A percentile compares a stretch with the other conserved stretches of the same genome.
These are phyloP conservation scores for Babesia divergens DNA, from an alignment of 169 alveolate genomes.

Conservation along the genomic window DNA sequence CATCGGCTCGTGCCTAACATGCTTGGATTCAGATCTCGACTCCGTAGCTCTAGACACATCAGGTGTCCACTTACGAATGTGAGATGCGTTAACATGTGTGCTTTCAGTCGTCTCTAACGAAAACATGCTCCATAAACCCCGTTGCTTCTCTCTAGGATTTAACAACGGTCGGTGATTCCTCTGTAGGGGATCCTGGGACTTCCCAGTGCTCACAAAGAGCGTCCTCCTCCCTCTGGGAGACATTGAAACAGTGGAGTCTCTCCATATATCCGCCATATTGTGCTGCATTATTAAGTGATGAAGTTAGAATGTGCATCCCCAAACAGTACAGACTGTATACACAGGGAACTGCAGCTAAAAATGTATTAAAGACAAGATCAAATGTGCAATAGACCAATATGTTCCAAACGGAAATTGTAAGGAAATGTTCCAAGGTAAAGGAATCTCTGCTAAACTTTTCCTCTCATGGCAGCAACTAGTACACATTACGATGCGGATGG, in stretches of 20 bases:
- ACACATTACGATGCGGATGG: constrained; percentile 9
- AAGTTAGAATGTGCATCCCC: background rate
- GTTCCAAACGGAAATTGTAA: too few relatives aligned
- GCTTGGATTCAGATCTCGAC: too few relatives aligned
- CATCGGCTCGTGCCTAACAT: background rate
- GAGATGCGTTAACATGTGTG: too few relatives aligned
- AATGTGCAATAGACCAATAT: too few relatives aligned
- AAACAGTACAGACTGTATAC: background rate
- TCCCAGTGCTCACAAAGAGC: background rate
- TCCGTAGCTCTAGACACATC: too few relatives aligned
- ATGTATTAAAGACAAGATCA: too few relatives aligned
- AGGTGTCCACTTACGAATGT: too few relatives aligned
- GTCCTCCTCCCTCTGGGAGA: background rate
- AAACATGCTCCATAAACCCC: constrained; percentile 1
- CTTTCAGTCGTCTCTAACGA: background rate
- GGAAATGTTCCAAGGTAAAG: too few relatives aligned
- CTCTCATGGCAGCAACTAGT: constrained; percentile 11
- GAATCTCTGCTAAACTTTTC: too few relatives aligned
- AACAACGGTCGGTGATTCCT: background rate
- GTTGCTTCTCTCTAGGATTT: background rate
- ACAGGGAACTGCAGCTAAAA: too few relatives aligned
- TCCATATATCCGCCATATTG: constrained; percentile 22
- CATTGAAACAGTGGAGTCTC: background rate
- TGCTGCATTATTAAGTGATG: background rate
- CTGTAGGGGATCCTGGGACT: background rate